Conservation (phyloP, 2,329 filamentous ascomycete genomes). For the Gnomoniopsis sp. region DNA sequence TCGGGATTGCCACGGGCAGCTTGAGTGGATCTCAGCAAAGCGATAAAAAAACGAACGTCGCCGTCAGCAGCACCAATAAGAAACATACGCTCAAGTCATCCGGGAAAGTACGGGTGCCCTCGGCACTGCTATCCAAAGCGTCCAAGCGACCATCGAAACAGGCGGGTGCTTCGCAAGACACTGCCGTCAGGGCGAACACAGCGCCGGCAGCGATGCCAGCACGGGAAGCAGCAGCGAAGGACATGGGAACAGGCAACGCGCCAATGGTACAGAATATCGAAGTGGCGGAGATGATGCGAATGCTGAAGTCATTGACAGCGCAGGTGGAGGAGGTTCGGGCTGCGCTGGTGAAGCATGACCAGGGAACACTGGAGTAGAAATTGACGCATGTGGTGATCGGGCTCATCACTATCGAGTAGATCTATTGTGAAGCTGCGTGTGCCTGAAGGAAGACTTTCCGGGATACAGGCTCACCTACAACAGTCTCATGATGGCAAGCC, state of each 20-base stretch:
- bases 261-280: neutral
- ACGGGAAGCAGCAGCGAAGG: neutral
- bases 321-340: constrained; percentile 12
- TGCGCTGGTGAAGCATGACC: constrained; percentile 7
- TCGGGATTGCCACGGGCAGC: neutral
- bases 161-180: neutral
- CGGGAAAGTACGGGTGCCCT: neutral
- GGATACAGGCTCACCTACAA: too few relatives aligned
- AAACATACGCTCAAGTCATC: constrained; percentile 8
- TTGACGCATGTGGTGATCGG: too few relatives aligned
- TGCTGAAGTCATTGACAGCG: constrained; percentile 9
- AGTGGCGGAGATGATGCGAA: constrained; percentile 5
- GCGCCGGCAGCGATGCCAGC: neutral
- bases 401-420: neutral
- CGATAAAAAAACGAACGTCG: neutral
- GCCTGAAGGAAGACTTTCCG: too few relatives aligned
- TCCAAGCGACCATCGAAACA: constrained; percentile 7
- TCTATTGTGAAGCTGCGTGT: too few relatives aligned
- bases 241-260: neutral
- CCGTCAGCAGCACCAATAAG: neutral
- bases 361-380: neutral
- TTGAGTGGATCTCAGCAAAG: neutral
- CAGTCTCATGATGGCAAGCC: too few relatives aligned
- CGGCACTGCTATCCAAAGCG: constrained; percentile 1
- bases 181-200: neutral